Evolutionary conservation across 192 early-diverging fungal genomes (phyloP), one percentile per base, ranked within the genome.

Genomic region (Backusella liffmaniae): DNA sequence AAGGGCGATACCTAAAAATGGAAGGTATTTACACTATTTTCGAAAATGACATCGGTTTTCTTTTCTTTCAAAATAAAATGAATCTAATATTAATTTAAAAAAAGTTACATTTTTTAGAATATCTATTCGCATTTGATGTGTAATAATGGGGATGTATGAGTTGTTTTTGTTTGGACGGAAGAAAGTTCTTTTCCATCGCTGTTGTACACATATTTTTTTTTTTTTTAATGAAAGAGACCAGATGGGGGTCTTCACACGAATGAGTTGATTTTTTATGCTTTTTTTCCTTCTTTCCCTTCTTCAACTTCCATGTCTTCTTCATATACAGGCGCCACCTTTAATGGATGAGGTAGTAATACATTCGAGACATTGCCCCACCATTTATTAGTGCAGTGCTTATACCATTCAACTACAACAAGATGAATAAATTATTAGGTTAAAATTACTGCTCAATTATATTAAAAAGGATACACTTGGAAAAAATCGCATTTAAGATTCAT

Each of bases 321-420:
- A 39, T 76, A 66, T 30, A 70, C 36, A 16, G 83, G 80, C 37
- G 77, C 39, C 13, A 82, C 75, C 49, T 84, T 81, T 44, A 85
- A 53, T 12, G 89, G 88, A 66, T 90, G 89, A 15, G 89, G 85
- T 13, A 84, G 79, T 16, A 90, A 73, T n/a, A 87, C 89, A 59
- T 80, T 66, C n/a, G 83, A 79, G 13, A 90, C 86, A 79, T 90
- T 88, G 7, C 87, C 89, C 89, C 89, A 90, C 89, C 89, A 90
- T 41, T 72, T 62, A 65, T 78, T 73, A 3, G 84, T 78, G 68
- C 90, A 70, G 37, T 87, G 67, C 18, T 74, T 74, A 73, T 87
- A 90, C 89, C 89, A 90, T 36, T 81, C 83, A 74, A 90, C 89
- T 90, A 77, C 0, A 71, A 37, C 10, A 39, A 39, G 37, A 10